Evolutionary conservation across 202 grass and related monocot species (phyloP), one percentile per base, ranked within the genome.

Genomic region (Bolboschoenoplectus hybrid): DNA sequence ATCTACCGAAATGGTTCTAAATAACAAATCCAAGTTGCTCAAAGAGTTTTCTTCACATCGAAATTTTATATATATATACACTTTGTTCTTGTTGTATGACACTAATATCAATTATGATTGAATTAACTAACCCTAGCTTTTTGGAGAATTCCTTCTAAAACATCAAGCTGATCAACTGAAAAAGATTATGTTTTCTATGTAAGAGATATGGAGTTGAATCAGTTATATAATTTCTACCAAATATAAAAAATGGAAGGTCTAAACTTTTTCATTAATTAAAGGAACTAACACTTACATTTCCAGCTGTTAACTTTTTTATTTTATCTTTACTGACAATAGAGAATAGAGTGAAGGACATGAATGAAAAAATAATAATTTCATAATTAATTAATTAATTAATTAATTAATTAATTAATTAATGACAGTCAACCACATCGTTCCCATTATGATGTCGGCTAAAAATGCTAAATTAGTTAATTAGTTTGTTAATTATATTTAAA

Each of bases 341-440:
- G 44, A 41, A n/a, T 41, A n/a, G 40, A 81, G 55, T 20, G 16
- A 57, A 57, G 14, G 36, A 50, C 55, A 26, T 64, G 61, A 46
- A 63, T 43, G 12, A 45, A 26, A 26, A 26, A 26, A 26, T 26
- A 26, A 26, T 26, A 26, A 63, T n/a, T 65, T 82, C 17, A 49
- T 61, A 39, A 65, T 45, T 80, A 82, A 82, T 82, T 17, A 47
- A n/a, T n/a, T n/a, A n/a, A n/a, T n/a, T n/a, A n/a, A n/a, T n/a
- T n/a, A n/a, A n/a, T n/a, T 26, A 26, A 26, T 26, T 26, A 26
- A 26, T 26, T 61, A 39, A 65, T 45, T 80, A 82, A 82, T 82
- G 17, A 47, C 20, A 55, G 58, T 82, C 80, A 82, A 82, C 17
- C 58, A 63, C 39, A 82, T 49, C 39, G 17, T 82, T 82, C 80